Evolutionary conservation across 345 rosid genomes (phyloP), one percentile per base, ranked within the genome.

Genomic region (Populus alba): DNA sequence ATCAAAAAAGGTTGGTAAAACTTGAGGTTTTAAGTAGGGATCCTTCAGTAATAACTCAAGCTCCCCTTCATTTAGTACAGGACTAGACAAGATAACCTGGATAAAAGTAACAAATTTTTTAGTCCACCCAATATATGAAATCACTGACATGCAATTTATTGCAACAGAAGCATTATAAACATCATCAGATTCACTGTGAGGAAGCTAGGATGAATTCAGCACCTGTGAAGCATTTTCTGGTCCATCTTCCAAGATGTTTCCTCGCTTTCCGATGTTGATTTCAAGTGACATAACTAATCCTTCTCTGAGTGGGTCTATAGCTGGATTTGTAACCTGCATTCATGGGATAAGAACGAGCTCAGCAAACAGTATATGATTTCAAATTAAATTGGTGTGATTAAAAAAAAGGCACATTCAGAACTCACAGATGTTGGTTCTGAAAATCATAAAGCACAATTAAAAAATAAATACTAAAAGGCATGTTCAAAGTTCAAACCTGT

Each of bases 201-300:
- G 63, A 61, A 39, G 71, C 22, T 51, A 80, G n/a, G 68, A 72
- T 51, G 70, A 71, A 79, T 77, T 72, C 20, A 57, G 74, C 74
- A 95, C 99, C 98, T 92, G 99, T 3, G 89, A 87, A 83, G 97
- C 95, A 87, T 96, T 96, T 82, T 96, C 97, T 80, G 99, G 97
- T 66, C 98, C 98, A 80, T 87, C 88, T 88, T 89, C 99, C 83
- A 96, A 81, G 73, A 96, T 92, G 80, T 96, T 96, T 80, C 98
- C 81, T 83, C 99, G 92, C 88, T 91, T 94, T 65, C 99, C 99
- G 73, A 96, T 86, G 79, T 90, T 96, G 77, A 96, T 89, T 86
- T 96, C 98, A 74, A 96, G 98, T 75, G 99, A 96, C 99, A 96
- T 94, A 79, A 96, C 99, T 75, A 96, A 83, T 38, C 99, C 98